Conservation (phyloP, 2,329 filamentous ascomycete genomes). For the Fusarium siculi region DNA sequence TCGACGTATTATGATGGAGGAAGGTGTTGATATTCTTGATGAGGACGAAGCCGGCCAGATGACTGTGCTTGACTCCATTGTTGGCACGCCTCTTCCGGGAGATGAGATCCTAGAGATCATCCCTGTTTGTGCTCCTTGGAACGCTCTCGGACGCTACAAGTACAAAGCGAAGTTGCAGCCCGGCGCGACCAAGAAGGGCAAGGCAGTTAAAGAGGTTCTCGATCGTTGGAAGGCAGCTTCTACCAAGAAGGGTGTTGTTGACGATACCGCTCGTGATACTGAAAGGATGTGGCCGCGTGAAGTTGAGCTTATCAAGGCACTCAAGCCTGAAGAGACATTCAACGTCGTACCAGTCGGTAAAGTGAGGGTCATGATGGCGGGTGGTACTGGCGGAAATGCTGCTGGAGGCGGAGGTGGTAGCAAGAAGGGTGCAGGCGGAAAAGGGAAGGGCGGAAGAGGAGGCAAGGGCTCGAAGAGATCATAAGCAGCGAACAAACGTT, state of each 20-base stretch:
- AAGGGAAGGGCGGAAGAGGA: slow-evolving; percentile 50
- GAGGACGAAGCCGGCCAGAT: slow-evolving; percentile 66
- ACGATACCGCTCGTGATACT: slow-evolving; percentile 68
- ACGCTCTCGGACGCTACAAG: slow-evolving; percentile 76
- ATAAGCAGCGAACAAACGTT: slow-evolving; percentile 1
- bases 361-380: slow-evolving; percentile 78
- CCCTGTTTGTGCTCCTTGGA: slow-evolving; percentile 73
- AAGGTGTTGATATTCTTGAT: slow-evolving; percentile 68
- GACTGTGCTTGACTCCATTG: slow-evolving; percentile 73
- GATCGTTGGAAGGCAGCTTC: slow-evolving; percentile 79
- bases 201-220: slow-evolving; percentile 91
- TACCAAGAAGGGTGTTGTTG: slow-evolving; percentile 65
- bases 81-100: slow-evolving; percentile 80
- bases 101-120: slow-evolving; percentile 82
- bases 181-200: slow-evolving; percentile 90
- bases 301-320: slow-evolving; percentile 81
- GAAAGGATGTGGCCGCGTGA: slow-evolving; percentile 89
- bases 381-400: slow-evolving; percentile 51
- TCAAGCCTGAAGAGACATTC: slow-evolving; percentile 84
- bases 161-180: slow-evolving; percentile 97
- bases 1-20: slow-evolving; percentile 68
- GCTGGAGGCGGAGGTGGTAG: slow-evolving; percentile 56
- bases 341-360: slow-evolving; percentile 84
- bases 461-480: slow-evolving; percentile 58
- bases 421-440: slow-evolving; percentile 50